Base-by-base conservation (phyloP, 2,329 filamentous ascomycete genomes). In the Calonectria ilicicola region DNA sequence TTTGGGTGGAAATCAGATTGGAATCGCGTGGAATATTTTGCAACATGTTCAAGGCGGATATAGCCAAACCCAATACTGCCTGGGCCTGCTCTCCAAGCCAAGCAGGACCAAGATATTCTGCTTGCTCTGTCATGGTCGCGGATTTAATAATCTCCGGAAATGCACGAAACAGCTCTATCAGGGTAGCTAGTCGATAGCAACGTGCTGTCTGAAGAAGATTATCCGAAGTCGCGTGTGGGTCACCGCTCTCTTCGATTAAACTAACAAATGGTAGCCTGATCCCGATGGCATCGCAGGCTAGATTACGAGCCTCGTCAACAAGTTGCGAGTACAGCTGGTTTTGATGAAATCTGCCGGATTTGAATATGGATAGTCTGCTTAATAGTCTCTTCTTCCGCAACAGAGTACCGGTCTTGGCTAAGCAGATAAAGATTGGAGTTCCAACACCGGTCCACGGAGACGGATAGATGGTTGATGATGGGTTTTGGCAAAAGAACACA, bases 381-480 rank as follows among this genome's bases (percentile, higher is more conserved):
- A 76, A 5, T 1, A 58, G 14, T 23, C 69, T 60, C 9, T 69
- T 75, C 19, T 72, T 75, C 5, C 73, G 38, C 1, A 76, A 38
- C 0, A 76, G 35, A 1, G 67, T 64, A 0, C 63, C 66, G 1
- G 62, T 27, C 21, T 70, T 72, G 12, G 73, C 71, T 1, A 77
- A 21, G 3, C 17, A 40, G 3, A 77, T 69, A 1, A 75, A 58
- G 1, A 74, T 27, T 1, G 69, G 47, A 0, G 73, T 75, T 1
- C 64, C 75, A 0, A 77, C 51, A 23, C 75, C 75, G 0, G 75
- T 74, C 75, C 74, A 76, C 1, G 75, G 75, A 14, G 63, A 71
- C 1, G 74, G 72, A 17, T 72, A 69, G 0, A 46, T 56, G 8
- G 65, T 65, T 3, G 51, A 47, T 0, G 26, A 0, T 0, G 40